phyloP scores from a whole-genome alignment of 1,284 basidiomycete genomes.

The Coniferiporia weirii region DNA sequence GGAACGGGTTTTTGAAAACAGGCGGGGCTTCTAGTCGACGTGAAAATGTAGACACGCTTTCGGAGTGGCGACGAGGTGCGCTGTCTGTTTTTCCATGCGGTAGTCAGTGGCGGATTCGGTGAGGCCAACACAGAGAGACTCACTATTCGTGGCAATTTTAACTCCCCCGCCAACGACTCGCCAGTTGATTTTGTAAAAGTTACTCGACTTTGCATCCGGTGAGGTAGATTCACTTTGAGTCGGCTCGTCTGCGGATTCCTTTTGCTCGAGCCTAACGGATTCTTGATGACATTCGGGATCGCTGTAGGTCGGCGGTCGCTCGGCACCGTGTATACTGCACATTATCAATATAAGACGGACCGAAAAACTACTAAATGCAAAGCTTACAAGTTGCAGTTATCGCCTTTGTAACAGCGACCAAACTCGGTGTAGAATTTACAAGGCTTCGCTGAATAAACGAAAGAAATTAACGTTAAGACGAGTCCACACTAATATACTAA shows the following conservation, averaged over 20 bases:
- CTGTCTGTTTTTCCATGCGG: not conserved
- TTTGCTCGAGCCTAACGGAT: not conserved
- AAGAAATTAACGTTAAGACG: not conserved
- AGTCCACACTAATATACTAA: not conserved
- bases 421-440: constrained; percentile 52
- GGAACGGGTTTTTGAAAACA: not conserved
- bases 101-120: not conserved
- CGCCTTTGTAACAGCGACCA: constrained; percentile 52
- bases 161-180: constrained; percentile 15
- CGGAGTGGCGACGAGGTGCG: constrained; percentile 6
- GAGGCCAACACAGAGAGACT: not conserved
- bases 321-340: not conserved
- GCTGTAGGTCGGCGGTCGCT: not conserved
- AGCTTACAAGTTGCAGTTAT: constrained; percentile 59
- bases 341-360: not conserved
- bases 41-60: not conserved
- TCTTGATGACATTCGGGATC: not conserved
- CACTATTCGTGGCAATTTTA: constrained; percentile 9
- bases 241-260: constrained; percentile 25
- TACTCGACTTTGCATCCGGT: not conserved
- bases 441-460: constrained; percentile 48
- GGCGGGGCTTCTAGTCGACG: not conserved
- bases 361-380: not conserved
- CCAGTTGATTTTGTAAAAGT: constrained; percentile 15
- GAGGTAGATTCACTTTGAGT: constrained; percentile 11